Evolutionary conservation across 2,329 filamentous ascomycete genomes (phyloP), one percentile per base, ranked within the genome.

Genomic region (Fusarium hostae): DNA sequence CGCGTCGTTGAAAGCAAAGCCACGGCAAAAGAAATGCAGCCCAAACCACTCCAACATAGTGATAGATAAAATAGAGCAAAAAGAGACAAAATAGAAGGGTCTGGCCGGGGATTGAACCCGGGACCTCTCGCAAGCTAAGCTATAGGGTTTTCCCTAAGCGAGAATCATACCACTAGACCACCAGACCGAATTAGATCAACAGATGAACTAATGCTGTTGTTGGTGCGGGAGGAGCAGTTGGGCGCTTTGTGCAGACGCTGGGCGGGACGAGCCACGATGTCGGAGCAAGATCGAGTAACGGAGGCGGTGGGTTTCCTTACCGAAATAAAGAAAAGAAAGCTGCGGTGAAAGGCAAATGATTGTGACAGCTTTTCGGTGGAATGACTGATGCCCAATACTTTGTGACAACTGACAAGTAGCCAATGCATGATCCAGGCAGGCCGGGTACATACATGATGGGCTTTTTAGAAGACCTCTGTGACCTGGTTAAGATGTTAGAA

Each of bases 121-220:
- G 81, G 82, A 82, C 82, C 82, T 82, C 81, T 82, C 81, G 81
- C 81, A 83, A 75, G 68, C 72, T 63, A 28, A 72, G 78, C 79
- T 79, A 32, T 73, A 78, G 80, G 80, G 79, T 82, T 72, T 74
- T 79, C 88, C 88, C 88, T 90, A 90, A 90, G 88, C 88, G 87
- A 89, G 88, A 90, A 90, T 89, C 87, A 90, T 90, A 89, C 87
- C 88, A 86, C 87, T 88, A 89, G 87, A 88, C 86, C 86, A 88
- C 79, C 82, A 82, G 82, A 82, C 82, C 82, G 28, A 44, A 11
- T 16, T 13, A 5, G 6, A 24, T 24, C 24, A 50, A 9, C 30
- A 20, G n/a, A 34, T 6, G n/a, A 7, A 9, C 6, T 32, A 13
- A 6, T 22, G 30, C n/a, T 24, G 47, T 10, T 5, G 47, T 34